phyloP scores from a whole-genome alignment of 2,329 filamentous ascomycete species.

The Colletotrichum somersetense region DNA sequence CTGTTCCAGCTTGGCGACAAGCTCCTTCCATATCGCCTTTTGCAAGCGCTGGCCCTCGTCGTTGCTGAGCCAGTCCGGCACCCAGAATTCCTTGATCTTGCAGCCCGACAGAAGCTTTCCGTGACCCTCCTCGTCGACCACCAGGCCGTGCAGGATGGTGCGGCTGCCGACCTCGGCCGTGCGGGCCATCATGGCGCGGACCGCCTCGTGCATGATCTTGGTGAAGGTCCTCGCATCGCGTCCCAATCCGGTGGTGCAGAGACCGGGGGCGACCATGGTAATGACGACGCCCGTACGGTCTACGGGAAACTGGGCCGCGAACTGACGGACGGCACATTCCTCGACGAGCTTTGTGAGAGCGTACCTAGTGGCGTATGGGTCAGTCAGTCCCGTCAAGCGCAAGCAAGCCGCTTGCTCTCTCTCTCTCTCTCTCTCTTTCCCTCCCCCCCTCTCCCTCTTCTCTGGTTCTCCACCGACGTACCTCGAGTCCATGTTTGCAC shows the following conservation, averaged over 20 bases:
- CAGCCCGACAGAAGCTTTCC: constrained; percentile 46
- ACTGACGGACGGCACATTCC: constrained; percentile 45
- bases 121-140: constrained; percentile 47
- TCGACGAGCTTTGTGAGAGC: constrained; percentile 48
- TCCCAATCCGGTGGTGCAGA: constrained; percentile 47
- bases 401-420: too few relatives aligned
- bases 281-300: constrained; percentile 49
- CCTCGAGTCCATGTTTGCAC: constrained; percentile 28
- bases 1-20: constrained; percentile 21
- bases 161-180: constrained; percentile 48
- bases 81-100: constrained; percentile 46
- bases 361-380: constrained; percentile 43
- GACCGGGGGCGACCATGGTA: constrained; percentile 50
- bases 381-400: too few relatives aligned
- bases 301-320: constrained; percentile 46
- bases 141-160: constrained; percentile 46
- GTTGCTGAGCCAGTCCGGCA: constrained; percentile 28
- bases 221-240: constrained; percentile 17
- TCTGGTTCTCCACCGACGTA: constrained; percentile 1
- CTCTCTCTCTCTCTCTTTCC: too few relatives aligned
- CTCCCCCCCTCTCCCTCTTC: not conserved
- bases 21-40: constrained; percentile 27
- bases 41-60: constrained; percentile 23
- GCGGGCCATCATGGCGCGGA: constrained; percentile 36
- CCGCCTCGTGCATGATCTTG: constrained; percentile 11